Evolutionary conservation across 1,284 basidiomycete genomes (phyloP), one percentile per base, ranked within the genome.

Genomic region (Ustilago lituana): DNA sequence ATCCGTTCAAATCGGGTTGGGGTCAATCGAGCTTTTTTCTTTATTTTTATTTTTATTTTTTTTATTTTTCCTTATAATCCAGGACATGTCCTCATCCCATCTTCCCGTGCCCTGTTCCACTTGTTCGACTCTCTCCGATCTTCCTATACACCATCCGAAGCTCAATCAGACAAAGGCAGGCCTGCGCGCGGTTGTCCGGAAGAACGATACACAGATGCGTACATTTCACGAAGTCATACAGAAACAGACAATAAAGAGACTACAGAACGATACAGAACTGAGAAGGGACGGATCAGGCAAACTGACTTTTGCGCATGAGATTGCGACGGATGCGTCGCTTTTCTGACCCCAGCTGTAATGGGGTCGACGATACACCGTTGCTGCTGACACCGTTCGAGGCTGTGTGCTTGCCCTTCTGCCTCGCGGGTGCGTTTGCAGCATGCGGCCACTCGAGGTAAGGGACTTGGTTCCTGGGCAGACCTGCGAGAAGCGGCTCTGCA

Each of bases 401-500:
- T 31, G 10, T n/a, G n/a, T 27, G 29, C 51, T 35, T 50, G 31
- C 32, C 56, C 49, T 45, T 54, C 7, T 32, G 35, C 82, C 45
- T 32, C 7, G 39, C 27, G 12, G 19, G 27, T 2, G n/a, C 19
- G 75, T 81, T 5, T 87, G 87, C 44, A 87, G 87, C 2, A 86
- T 86, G 87, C 0, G 89, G 89, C 89, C 90, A 91, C 66, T 90
- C 89, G 74, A 97, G 83, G 84, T 88, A 97, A 17, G 94, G 93
- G 37, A 92, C 88, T 29, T 86, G 86, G 4, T 83, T 86, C 73
- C 84, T 86, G 51, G 87, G 86, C 23, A 87, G 84, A 1, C 88
- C 89, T 0, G 86, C 86, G 3, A 89, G 84, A 3, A 84, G 83
- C 22, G 44, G 29, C 33, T 47, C 8, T 48, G 55, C 35, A 33